Conservation (phyloP, 768 basidiomycete genomes). For the Mycena polygramma region DNA sequence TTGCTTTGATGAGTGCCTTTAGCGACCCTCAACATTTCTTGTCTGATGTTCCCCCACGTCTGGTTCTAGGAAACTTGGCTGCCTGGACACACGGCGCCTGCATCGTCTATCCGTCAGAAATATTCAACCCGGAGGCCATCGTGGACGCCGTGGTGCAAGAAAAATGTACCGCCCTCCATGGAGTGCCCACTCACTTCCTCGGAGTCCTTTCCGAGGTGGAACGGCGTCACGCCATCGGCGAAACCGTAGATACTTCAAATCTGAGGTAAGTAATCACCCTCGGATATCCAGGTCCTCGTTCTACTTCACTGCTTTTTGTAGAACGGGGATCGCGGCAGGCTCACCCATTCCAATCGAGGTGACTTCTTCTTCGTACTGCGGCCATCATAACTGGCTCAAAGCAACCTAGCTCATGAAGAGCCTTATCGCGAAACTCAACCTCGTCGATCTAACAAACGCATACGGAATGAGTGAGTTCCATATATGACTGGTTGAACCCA, state of each 20-base stretch:
- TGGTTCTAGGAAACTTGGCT: conserved; percentile 85
- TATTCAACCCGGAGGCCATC: conserved; percentile 73
- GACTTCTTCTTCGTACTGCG: too few relatives aligned
- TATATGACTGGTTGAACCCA: neutral
- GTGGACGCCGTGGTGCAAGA: conserved; percentile 80
- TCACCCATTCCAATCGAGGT: conserved; percentile 80
- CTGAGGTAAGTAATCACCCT: conserved; percentile 66
- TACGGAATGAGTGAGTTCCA: conserved; percentile 87
- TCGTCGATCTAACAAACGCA: conserved; percentile 79
- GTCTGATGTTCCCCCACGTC: conserved; percentile 59
- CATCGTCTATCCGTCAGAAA: conserved; percentile 80
- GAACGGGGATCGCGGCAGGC: conserved; percentile 88
- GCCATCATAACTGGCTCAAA: too few relatives aligned
- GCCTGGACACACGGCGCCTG: conserved; percentile 81
- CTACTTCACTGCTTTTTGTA: conserved; percentile 42
- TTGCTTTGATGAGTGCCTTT: conserved; percentile 84
- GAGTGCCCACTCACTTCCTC: conserved; percentile 89
- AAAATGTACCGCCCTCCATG: conserved; percentile 83
- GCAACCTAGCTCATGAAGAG: conserved; percentile 68
- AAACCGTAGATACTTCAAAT: conserved; percentile 59
- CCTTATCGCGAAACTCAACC: conserved; percentile 75
- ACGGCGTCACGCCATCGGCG: conserved; percentile 60
- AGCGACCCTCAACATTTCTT: neutral
- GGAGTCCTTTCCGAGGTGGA: conserved; percentile 79
- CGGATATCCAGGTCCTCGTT: neutral